Evolutionary conservation across 1,284 basidiomycete species (phyloP), one percentile per base, ranked within the genome.

Genomic region (Neolentinus lepideus): DNA sequence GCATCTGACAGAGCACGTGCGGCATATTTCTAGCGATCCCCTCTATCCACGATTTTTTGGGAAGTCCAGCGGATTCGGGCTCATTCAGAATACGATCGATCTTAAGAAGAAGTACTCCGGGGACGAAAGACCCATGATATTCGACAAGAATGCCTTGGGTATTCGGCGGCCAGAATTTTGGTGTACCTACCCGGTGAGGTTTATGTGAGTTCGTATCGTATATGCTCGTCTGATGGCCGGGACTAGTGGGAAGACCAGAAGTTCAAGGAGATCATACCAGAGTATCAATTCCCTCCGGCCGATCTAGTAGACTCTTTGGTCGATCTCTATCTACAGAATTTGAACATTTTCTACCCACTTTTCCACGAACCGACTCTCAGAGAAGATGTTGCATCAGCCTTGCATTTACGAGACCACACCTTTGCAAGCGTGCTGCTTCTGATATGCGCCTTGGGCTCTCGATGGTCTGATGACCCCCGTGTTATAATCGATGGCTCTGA

Each of bases 11-110:
- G 4, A 75, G 24, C 66, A 73, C n/a, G 55, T 80, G 14, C 69
- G 68, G 50, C 60, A 3, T 58, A 52, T 78, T 21, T 60, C 64
- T 1, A 56, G 79, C 9, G 56, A 71, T 24, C 67, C 71, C 0
- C 59, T 58, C 2, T 66, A 74, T 1, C 69, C 73, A 31, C 74
- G 84, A 9, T 90, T 87, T 67, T 84, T 86, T 60, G 88, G 88
- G 1, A 85, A 88, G 63, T 85, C 84, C 1, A 89, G 86, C 53
- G 81, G 81, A 2, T 76, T 82, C 1, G 80, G 80, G 69, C 75
- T 91, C 10, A 71, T 91, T 48, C 80, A 80, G 45, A 76, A 79
- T 1, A 83, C 88, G 14, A 75, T 88, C 22, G 80, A 83, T 55
- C 69, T 89, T n/a, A 89, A 87, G 64, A 77, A 80, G 43, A 80